phyloP scores from a whole-genome alignment of 768 basidiomycete genomes.

The Gautieria morchelliformis region DNA sequence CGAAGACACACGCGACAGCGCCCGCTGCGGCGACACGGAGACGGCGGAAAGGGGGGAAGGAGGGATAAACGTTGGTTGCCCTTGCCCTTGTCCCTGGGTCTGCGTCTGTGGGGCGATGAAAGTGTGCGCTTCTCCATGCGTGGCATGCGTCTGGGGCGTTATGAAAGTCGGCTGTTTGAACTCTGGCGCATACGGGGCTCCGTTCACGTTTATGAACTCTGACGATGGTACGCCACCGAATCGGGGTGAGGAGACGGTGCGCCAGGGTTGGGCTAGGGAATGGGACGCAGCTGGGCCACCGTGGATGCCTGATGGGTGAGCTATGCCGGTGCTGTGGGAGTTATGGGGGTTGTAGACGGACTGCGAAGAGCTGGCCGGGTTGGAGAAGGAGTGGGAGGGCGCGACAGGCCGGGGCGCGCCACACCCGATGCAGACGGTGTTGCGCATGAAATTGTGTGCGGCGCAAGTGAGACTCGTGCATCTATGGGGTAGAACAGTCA shows the following conservation, averaged over 20 bases:
- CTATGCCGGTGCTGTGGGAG: no score
- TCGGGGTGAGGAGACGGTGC: slow-evolving; percentile 9
- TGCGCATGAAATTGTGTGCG: slow-evolving; percentile 83
- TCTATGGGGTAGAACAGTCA: slow-evolving; percentile 24
- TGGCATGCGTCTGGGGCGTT: not conserved
- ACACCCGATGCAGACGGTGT: slow-evolving; percentile 68
- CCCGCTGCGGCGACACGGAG: no score
- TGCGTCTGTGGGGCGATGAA: no score
- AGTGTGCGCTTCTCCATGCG: no score
- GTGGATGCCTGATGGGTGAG: no score
- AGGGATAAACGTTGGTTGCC: not conserved
- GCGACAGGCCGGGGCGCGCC: slow-evolving; percentile 35
- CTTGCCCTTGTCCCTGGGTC: slow-evolving; percentile 1
- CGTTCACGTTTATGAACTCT: not conserved
- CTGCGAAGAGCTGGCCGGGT: not conserved
- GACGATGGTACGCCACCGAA: not conserved
- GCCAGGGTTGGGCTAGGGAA: slow-evolving; percentile 16
- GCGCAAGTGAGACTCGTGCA: slow-evolving; percentile 61
- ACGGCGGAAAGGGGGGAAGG: slow-evolving; percentile 8
- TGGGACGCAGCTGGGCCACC: slow-evolving; percentile 11
- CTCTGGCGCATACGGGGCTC: no score
- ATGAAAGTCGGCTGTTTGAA: not conserved
- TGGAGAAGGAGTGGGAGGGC: not conserved
- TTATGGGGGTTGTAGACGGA: slow-evolving; percentile 5
- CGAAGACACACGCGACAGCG: no score